Conservation (phyloP, 2,329 filamentous ascomycete genomes). For the Fusarium armeniacum region DNA sequence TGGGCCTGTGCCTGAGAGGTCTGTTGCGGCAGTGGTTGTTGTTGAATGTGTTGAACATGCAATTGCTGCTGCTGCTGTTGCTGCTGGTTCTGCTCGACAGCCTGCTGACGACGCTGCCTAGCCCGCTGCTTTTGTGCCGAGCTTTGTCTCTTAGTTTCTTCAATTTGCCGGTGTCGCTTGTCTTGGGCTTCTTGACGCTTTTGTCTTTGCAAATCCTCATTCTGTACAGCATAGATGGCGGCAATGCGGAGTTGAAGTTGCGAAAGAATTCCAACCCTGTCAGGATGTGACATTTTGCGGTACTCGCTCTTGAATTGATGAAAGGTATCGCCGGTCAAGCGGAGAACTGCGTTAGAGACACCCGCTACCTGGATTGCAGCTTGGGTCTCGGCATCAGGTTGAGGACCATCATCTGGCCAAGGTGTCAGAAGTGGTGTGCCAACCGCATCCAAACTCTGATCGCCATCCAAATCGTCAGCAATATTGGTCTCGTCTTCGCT, state of each 20-base stretch:
- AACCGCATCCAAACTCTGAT: constrained; percentile 28
- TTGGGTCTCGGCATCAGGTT: constrained; percentile 55
- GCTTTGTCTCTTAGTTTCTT: constrained; percentile 51
- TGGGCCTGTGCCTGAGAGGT: constrained; percentile 43
- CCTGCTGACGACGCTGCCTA: constrained; percentile 47
- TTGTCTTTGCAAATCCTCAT: constrained; percentile 60
- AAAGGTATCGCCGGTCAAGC: constrained; percentile 60
- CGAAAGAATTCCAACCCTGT: constrained; percentile 57
- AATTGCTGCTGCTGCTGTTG: constrained; percentile 46
- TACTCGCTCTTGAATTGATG: constrained; percentile 61
- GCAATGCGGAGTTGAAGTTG: constrained; percentile 60
- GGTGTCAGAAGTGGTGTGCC: constrained; percentile 33
- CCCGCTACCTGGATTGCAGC: constrained; percentile 58
- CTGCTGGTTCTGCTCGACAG: constrained; percentile 48
- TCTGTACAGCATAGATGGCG: constrained; percentile 61
- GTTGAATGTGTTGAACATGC: constrained; percentile 44
- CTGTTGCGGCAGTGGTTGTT: constrained; percentile 48
- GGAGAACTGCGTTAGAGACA: constrained; percentile 56
- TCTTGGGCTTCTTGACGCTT: constrained; percentile 57
- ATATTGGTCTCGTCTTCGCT: constrained; percentile 55
- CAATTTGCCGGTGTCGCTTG: constrained; percentile 57
- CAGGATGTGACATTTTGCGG: constrained; percentile 59
- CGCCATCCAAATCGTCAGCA: constrained; percentile 47
- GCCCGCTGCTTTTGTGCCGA: constrained; percentile 47
- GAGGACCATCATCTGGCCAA: constrained; percentile 49